Evolutionary conservation across 2,329 filamentous ascomycete genomes (phyloP).

Genomic region (Dothiorella sarmentorum): DNA sequence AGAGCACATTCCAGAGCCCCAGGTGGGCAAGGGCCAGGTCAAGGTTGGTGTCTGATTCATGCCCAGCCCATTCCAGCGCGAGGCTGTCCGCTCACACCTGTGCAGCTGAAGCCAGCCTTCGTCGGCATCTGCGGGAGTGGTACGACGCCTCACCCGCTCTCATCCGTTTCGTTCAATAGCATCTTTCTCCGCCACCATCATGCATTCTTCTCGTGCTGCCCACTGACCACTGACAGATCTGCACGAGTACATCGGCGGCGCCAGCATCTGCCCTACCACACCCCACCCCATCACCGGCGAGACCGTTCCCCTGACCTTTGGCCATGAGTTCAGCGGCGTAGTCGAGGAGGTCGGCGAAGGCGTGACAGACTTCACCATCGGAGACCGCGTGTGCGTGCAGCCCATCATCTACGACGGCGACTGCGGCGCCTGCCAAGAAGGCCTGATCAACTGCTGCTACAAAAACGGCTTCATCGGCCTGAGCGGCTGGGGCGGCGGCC

Average conservation of each 20-base stretch:
- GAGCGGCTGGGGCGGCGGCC: slow-evolving; percentile 52
- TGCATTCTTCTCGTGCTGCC: neutral
- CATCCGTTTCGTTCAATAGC: neutral
- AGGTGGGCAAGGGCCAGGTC: slow-evolving; percentile 40
- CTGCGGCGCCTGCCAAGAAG: slow-evolving; percentile 51
- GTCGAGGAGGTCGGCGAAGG: slow-evolving; percentile 52
- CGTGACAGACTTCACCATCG: slow-evolving; percentile 47
- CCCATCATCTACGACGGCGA: slow-evolving; percentile 55
- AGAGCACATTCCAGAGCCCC: slow-evolving; percentile 42
- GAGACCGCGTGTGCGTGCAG: slow-evolving; percentile 49
- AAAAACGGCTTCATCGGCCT: slow-evolving; percentile 53
- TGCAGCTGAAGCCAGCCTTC: slow-evolving; percentile 37
- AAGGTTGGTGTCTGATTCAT: slow-evolving; percentile 27
- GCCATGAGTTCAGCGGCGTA: slow-evolving; percentile 52
- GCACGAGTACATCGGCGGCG: slow-evolving; percentile 49
- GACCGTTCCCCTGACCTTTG: slow-evolving; percentile 50
- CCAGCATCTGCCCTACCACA: slow-evolving; percentile 49
- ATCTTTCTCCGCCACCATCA: neutral
- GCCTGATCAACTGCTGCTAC: slow-evolving; percentile 53
- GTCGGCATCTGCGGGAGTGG: slow-evolving; percentile 43
- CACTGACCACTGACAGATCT: slow-evolving; percentile 31
- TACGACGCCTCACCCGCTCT: slow-evolving; percentile 19
- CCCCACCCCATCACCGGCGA: slow-evolving; percentile 55
- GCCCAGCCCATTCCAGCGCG: slow-evolving; percentile 19
- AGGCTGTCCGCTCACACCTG: slow-evolving; percentile 16